These are phyloP conservation scores for Sporisorium graminicola DNA, from an alignment of 1,284 basidiomycete species.

Conservation along the genomic window DNA sequence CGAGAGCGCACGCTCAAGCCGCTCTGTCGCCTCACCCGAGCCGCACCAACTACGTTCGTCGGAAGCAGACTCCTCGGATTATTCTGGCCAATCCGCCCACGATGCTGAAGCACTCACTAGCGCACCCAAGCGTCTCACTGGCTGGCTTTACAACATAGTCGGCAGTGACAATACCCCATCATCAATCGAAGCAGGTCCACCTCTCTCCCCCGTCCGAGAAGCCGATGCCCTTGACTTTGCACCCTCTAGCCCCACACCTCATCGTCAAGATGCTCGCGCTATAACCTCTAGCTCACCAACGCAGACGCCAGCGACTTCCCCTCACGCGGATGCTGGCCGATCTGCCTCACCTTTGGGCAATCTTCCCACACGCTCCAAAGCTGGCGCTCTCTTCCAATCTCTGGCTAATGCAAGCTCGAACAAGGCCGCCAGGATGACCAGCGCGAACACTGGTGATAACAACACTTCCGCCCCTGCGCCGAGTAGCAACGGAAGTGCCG, in stretches of 20 bases:
- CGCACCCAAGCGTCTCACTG: constrained; percentile 54
- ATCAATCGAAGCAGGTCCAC: constrained; percentile 19
- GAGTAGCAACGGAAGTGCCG: constrained; percentile 1
- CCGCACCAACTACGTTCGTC: constrained; percentile 20
- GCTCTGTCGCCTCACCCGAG: constrained; percentile 20
- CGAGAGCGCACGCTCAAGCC: constrained; percentile 32
- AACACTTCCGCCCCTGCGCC: constrained; percentile 6
- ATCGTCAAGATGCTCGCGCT: background rate
- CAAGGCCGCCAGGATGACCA: constrained; percentile 8
- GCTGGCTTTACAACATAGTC: constrained; percentile 60
- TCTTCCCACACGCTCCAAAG: constrained; percentile 15
- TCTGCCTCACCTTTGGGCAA: background rate
- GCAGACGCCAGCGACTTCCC: background rate
- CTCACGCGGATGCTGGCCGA: constrained; percentile 1
- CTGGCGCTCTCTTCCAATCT: constrained; percentile 35
- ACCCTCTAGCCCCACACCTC: constrained; percentile 12
- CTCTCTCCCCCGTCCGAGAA: constrained; percentile 37
- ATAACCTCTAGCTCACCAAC: background rate
- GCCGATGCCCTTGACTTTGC: constrained; percentile 22
- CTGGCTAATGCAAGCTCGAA: constrained; percentile 14
- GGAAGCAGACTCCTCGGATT: constrained; percentile 8
- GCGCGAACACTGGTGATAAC: constrained; percentile 11
- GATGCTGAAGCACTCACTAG: constrained; percentile 11
- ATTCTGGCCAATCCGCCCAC: background rate
- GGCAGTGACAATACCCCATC: constrained; percentile 37